A percentile compares a stretch with the other conserved stretches of the same genome.
phyloP scores from a whole-genome alignment of 768 basidiomycete species.

The Solioccasus polychromus region DNA sequence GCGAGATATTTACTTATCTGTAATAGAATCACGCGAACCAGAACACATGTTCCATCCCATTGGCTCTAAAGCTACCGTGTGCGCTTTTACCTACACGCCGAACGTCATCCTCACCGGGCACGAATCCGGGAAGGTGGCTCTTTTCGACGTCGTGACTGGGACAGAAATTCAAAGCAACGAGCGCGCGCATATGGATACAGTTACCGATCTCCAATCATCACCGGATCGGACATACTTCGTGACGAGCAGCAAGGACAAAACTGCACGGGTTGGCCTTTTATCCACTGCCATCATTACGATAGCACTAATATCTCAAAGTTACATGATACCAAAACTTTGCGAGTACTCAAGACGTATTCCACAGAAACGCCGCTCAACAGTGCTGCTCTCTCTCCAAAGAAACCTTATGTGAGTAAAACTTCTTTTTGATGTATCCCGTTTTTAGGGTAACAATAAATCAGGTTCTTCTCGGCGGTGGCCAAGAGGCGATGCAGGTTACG shows the following conservation, averaged over 20 bases:
- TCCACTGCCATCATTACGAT: no score
- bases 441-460: conserved; percentile 25
- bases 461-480: conserved; percentile 93
- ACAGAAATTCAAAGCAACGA: conserved; percentile 83
- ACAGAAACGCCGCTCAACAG: conserved; percentile 97
- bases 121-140: conserved; percentile 91
- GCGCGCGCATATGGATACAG: conserved; percentile 79
- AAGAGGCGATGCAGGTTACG: conserved; percentile 96
- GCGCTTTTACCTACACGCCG: conserved; percentile 79
- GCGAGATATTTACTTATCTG: background rate
- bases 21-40: conserved; percentile 73
- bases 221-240: conserved; percentile 92
- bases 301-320: conserved; percentile 36
- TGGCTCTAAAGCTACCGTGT: conserved; percentile 96
- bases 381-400: conserved; percentile 78
- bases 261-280: conserved; percentile 65
- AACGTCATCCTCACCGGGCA: conserved; percentile 89
- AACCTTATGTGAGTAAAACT: conserved; percentile 69
- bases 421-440: background rate
- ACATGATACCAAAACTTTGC: conserved; percentile 85
- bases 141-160: conserved; percentile 86
- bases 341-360: conserved; percentile 87
- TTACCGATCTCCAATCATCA: conserved; percentile 91
- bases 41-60: conserved; percentile 78
- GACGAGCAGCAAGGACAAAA: conserved; percentile 96